Evolutionary conservation across 1,139 yeast species (phyloP).

Genomic region (Debaryomyces sp.): DNA sequence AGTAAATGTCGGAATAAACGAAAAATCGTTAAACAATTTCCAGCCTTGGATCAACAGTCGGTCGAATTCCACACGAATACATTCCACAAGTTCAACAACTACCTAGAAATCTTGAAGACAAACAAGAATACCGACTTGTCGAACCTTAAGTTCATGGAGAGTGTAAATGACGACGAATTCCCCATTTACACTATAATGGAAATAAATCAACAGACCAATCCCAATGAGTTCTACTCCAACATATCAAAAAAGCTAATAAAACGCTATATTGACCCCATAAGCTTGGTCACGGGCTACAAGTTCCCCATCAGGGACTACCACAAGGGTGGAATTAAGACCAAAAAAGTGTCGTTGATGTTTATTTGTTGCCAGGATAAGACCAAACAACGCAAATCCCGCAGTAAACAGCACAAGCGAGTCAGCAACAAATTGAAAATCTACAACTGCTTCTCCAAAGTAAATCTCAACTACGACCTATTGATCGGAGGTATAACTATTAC

Average conservation of each 20-base stretch:
- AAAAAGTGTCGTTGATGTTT: conserved; percentile 42
- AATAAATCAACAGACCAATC: conserved; percentile 14
- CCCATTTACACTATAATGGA: conserved; percentile 24
- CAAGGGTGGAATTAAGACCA: conserved; percentile 39
- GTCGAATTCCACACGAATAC: conserved; percentile 3
- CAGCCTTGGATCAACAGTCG: not conserved
- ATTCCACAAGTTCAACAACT: conserved; percentile 8
- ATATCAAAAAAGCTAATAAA: conserved; percentile 32
- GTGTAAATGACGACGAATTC: conserved; percentile 22
- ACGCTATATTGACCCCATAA: conserved; percentile 37
- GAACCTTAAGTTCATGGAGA: conserved; percentile 26
- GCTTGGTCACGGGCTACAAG: conserved; percentile 37
- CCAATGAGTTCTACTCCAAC: conserved; percentile 27
- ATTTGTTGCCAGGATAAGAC: conserved; percentile 44
- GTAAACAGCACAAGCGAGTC: conserved; percentile 34
- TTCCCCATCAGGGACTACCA: conserved; percentile 46
- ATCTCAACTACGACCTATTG: conserved; percentile 34
- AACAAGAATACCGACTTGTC: conserved; percentile 34
- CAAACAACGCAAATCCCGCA: conserved; percentile 39
- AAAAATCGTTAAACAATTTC: conserved; percentile 24
- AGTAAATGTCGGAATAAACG: conserved; percentile 37
- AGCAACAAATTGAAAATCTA: conserved; percentile 39
- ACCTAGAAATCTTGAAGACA: conserved; percentile 24
- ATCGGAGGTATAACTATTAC: conserved; percentile 33
- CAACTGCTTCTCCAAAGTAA: conserved; percentile 37